Base-by-base conservation (phyloP, 495 filamentous ascomycete species). In the Polyplosphaeria fusca region DNA sequence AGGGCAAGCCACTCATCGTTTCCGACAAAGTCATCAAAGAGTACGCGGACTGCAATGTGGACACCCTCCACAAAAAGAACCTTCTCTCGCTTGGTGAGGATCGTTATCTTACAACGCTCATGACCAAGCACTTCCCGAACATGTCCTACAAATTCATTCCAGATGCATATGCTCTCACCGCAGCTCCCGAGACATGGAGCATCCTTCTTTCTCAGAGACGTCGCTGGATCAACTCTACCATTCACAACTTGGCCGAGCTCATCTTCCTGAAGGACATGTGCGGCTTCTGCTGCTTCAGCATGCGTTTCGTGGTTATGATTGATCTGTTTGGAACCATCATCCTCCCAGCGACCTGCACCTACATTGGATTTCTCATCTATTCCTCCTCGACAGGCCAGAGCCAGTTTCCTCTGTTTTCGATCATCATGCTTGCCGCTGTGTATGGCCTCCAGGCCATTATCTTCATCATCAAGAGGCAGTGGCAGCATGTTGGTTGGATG, bases 401-500 rank as follows among this genome's bases (percentile, higher is more conserved):
- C 0, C 86, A 84, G 47, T 84, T 97, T 72, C 92, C 92, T 0
- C 64, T 89, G 55, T 86, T 96, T 64, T 95, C 93, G 0, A 80
- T 98, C 52, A 77, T 86, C 67, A 87, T 98, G 75, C 72, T 98
- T 65, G 91, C 87, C 24, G 89, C 79, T 60, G 88, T 97, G 3
- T 98, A 98, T 64, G 93, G 93, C 79, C 75, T 99, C 14, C 93
- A 99, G 67, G 92, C 89, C 20, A 84, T 99, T 68, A 96, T 99
- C 67, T 99, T 99, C 77, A 93, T 96, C 68, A 64, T 96, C 47
- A 83, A 88, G 45, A 85, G 93, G 60, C 95, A 96, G 75, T 99
- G 93, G 93, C 90, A 99, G 68, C 95, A 96, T 89, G 86, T 99
- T 58, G 93, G 91, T 14, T 99, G 93, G 93, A 95, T 99, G 91